Evolutionary conservation across 2,329 filamentous ascomycete genomes (phyloP).

Genomic region (Periconia macrospinosa): DNA sequence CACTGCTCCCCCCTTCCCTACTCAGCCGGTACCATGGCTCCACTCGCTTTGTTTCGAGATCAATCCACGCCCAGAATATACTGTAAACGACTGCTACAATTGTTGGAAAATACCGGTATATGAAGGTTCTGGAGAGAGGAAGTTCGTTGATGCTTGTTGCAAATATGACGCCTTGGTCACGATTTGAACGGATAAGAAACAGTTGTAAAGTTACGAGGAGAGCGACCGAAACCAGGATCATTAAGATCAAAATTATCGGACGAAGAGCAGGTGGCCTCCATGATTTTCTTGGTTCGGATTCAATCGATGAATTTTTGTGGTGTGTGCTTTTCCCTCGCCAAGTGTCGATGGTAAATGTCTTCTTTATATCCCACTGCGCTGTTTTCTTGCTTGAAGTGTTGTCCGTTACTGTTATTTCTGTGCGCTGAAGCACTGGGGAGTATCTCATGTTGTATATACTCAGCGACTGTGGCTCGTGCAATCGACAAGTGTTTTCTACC

Average conservation of each 20-base stretch:
- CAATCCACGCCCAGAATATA: constrained; percentile 62
- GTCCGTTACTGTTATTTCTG: not conserved
- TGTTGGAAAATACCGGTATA: constrained; percentile 54
- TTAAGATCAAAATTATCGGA: constrained; percentile 11
- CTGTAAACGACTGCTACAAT: constrained; percentile 59
- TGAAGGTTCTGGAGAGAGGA: constrained; percentile 47
- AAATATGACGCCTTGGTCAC: constrained; percentile 48
- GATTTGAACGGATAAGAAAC: constrained; percentile 45
- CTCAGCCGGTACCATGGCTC: constrained; percentile 65
- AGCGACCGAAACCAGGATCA: constrained; percentile 11
- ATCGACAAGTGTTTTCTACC: too few species aligned
- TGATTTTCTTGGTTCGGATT: not conserved
- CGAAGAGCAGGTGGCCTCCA: constrained; percentile 28
- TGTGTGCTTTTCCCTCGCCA: not conserved
- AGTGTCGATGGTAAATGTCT: not conserved
- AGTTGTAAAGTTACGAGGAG: constrained; percentile 52
- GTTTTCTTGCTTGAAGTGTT: not conserved
- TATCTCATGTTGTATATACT: not conserved
- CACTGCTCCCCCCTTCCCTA: constrained; percentile 46
- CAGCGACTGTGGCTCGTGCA: too few species aligned
- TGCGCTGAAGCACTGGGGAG: not conserved
- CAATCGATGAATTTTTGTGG: not conserved
- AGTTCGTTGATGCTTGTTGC: constrained; percentile 41
- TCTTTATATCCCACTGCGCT: not conserved
- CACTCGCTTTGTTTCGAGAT: constrained; percentile 60